phyloP scores from a whole-genome alignment of 2,329 filamentous ascomycete genomes.

The Fusarium scirpi region DNA sequence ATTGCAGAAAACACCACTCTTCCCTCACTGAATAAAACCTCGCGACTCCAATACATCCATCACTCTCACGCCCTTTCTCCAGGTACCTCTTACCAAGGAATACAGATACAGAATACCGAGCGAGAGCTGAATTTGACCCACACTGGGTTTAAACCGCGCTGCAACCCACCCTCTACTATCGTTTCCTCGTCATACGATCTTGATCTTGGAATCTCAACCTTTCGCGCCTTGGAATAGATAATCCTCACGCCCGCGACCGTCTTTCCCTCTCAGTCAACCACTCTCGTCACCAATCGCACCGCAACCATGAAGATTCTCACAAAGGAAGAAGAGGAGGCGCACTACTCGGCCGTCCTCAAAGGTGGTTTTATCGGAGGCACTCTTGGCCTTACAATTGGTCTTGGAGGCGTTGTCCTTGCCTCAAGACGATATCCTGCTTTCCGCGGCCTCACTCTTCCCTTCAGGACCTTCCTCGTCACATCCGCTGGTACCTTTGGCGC shows the following conservation, averaged over 20 bases:
- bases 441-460: constrained; percentile 84
- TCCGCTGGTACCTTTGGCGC: constrained; percentile 85
- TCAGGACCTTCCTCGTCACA: constrained; percentile 90
- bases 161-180: constrained; percentile 31
- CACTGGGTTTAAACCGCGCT: constrained; percentile 38
- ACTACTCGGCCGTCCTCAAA: constrained; percentile 84
- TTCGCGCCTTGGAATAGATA: constrained; percentile 11
- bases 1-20: constrained; percentile 4
- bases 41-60: constrained; percentile 7
- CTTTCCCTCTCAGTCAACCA: not conserved
- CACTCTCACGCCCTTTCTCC: constrained; percentile 8
- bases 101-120: not conserved
- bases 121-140: constrained; percentile 34
- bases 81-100: not conserved
- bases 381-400: constrained; percentile 74
- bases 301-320: constrained; percentile 91
- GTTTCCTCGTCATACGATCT: constrained; percentile 38
- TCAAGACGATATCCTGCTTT: constrained; percentile 80
- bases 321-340: constrained; percentile 88
- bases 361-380: constrained; percentile 81
- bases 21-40: not conserved
- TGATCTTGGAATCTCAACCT: constrained; percentile 21
- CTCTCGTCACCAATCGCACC: constrained; percentile 36
- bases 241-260: constrained; percentile 1
- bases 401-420: constrained; percentile 75